Base-by-base conservation (phyloP, 768 basidiomycete genomes). In the Tremella fuciformis region DNA sequence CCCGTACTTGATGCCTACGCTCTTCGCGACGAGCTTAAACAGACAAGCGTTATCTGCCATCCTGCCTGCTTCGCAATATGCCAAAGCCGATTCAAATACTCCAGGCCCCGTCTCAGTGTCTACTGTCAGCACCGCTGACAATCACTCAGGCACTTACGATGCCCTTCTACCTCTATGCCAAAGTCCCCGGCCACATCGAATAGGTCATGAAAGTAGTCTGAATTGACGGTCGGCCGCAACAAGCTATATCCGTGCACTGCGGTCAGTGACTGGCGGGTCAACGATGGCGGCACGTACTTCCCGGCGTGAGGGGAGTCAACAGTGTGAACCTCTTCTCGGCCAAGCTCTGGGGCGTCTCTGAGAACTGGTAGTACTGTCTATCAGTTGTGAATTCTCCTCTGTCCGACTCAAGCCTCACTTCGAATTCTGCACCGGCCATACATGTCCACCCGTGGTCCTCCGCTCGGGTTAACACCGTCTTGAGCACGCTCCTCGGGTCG, bases 161-260 rank as follows among this genome's bases (percentile, higher is more conserved):
- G 90, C 9, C 86, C 87, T 76, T 99, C 96, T 11, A 98, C 81
- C 0, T 83, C 81, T 29, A 98, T 83, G 7, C 84, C 85, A 69
- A 98, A 96, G 47, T 80, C 80, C 26, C 78, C 66, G 52, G 75
- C 74, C 55, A 67, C 68, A 73, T 98, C 88, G 70, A 91, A 96
- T 24, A 99, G 79, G 34, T 87, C 90, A 60, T 86, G 83, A 77
- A 98, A 98, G 76, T 93, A 99, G 13, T 82, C 84, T 57, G 84
- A 85, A 77, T 97, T 94, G 29, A 94, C 80, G 42, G 93, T 89
- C 0, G 92, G 91, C 40, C 93, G 82, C 3, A 99, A 82, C 34
- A 98, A 81, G 3, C 92, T 96, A 74, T 98, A 98, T 3, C 96
- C 96, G 67, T 98, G 96, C 88, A 94, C 92, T 97, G 59, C 24